Base-by-base conservation (phyloP, 129 eudicot genomes). In the Dittrichia graveolens region DNA sequence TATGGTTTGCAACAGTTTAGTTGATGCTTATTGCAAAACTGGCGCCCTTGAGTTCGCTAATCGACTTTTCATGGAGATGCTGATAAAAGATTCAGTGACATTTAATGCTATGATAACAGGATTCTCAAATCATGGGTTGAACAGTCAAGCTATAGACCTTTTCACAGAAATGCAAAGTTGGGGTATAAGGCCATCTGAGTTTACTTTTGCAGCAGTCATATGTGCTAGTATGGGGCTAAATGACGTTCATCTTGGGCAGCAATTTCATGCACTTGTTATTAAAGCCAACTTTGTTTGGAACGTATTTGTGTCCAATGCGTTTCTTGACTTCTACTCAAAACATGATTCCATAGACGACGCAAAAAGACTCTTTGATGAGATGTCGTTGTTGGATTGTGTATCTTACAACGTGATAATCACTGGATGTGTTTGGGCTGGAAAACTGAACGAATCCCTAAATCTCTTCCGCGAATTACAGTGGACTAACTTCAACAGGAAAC, bases 301-400 rank as follows among this genome's bases (percentile, higher is more conserved):
- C 60, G 88, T 92, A 14, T 92, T 86, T 68, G 89, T 87, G 34
- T 77, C 88, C 44, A 92, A 92, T 81, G 91, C 95, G 3, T 77
- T 92, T 74, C 89, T 92, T 43, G 96, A 92, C 74, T 85, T 92
- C 49, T 92, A 92, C 80, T 92, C 95, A 0, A 92, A 92, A 66
- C 87, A 84, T 57, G 87, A 89, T 71, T 80, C 45, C 48, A 37
- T 85, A 5, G 79, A 74, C 37, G 85, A 86, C 3, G 83, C 80
- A 0, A 80, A 75, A 67, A 85, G 71, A 49, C 82, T 92, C 46
- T 92, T 89, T 39, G 77, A 84, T 69, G 96, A 92, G 80, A 86
- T 92, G 94, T 67, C 86, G 1, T 85, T 67, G 80, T 24, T 72
- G 62, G 98, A 92, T 83, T 89, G 91, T 53, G 89, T 89, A 61